Percentiles rank a stretch among this genome's conserved stretches.
Conservation (phyloP, 768 basidiomycete genomes). For the Phanerochaete carnosa region DNA sequence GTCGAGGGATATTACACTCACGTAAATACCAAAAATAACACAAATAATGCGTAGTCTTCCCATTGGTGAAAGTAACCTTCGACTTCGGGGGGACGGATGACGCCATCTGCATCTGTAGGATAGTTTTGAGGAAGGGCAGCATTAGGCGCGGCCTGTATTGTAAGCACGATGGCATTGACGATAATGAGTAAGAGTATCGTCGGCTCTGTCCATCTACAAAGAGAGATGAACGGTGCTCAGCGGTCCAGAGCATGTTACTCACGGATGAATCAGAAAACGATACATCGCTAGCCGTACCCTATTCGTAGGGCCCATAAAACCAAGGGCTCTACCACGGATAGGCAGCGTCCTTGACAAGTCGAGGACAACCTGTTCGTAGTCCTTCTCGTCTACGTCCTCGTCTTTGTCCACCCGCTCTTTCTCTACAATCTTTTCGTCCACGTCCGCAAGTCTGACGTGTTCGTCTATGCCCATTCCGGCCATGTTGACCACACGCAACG, state of each 20-base stretch:
- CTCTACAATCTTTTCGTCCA: constrained; percentile 25
- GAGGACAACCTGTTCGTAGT: constrained; percentile 24
- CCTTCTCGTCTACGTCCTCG: constrained; percentile 29
- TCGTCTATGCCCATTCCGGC: constrained; percentile 58
- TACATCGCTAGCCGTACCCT: constrained; percentile 60
- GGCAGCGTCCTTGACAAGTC: constrained; percentile 45
- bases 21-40: constrained; percentile 84
- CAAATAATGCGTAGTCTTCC: constrained; percentile 89
- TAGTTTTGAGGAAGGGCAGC: constrained; percentile 43
- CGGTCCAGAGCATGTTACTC: constrained; percentile 28
- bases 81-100: constrained; percentile 31
- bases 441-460: constrained; percentile 54
- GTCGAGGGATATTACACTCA: constrained; percentile 33
- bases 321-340: constrained; percentile 76
- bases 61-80: constrained; percentile 82
- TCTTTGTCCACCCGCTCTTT: constrained; percentile 18
- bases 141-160: constrained; percentile 71
- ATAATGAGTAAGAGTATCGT: constrained; percentile 80
- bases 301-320: constrained; percentile 70
- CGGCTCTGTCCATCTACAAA: constrained; percentile 80
- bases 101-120: constrained; percentile 21
- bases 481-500: constrained; percentile 80
- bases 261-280: constrained; percentile 70
- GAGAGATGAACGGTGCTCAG: neutral
- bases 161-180: constrained; percentile 75